These are phyloP conservation scores for Fusarium subtropicale DNA, from an alignment of 2,329 filamentous ascomycete species.

Conservation along the genomic window DNA sequence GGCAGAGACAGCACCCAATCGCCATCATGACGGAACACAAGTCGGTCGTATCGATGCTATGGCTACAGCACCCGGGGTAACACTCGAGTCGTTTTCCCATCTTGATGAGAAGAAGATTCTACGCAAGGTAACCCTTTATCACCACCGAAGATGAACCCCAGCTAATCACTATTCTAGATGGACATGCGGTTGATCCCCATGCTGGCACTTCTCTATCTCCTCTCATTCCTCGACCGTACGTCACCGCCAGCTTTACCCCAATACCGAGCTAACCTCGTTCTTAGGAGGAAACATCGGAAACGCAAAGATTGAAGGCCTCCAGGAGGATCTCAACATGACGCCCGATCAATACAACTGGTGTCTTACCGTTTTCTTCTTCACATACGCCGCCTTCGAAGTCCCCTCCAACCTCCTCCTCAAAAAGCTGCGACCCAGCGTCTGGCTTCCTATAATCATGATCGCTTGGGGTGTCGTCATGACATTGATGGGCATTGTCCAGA, in stretches of 20 bases:
- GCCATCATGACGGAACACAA: constrained; percentile 7
- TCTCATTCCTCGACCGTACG: constrained; percentile 74
- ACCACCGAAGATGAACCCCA: rapidly evolving
- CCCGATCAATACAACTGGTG: constrained; percentile 77
- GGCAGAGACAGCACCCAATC: constrained; percentile 35
- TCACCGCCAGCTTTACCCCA: background rate
- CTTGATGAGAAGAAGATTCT: constrained; percentile 66
- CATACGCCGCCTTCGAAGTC: constrained; percentile 80
- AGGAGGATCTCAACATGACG: constrained; percentile 67
- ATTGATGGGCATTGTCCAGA: constrained; percentile 64
- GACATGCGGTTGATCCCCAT: constrained; percentile 66
- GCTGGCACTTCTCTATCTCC: constrained; percentile 75
- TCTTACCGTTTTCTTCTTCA: constrained; percentile 79
- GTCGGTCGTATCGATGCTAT: constrained; percentile 27
- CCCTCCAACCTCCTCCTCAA: constrained; percentile 84
- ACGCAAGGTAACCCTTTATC: constrained; percentile 58
- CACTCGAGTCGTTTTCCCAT: constrained; percentile 45
- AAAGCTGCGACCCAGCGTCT: constrained; percentile 76
- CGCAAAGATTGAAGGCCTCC: constrained; percentile 71
- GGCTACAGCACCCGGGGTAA: constrained; percentile 32
- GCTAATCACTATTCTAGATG: constrained; percentile 54
- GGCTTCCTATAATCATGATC: constrained; percentile 81
- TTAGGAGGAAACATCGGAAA: constrained; percentile 71
- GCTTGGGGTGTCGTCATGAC: constrained; percentile 64
- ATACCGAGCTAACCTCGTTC: background rate